Evolutionary conservation across 1,284 basidiomycete genomes (phyloP), one percentile per base, ranked within the genome.

Genomic region (Butyriboletus regius): DNA sequence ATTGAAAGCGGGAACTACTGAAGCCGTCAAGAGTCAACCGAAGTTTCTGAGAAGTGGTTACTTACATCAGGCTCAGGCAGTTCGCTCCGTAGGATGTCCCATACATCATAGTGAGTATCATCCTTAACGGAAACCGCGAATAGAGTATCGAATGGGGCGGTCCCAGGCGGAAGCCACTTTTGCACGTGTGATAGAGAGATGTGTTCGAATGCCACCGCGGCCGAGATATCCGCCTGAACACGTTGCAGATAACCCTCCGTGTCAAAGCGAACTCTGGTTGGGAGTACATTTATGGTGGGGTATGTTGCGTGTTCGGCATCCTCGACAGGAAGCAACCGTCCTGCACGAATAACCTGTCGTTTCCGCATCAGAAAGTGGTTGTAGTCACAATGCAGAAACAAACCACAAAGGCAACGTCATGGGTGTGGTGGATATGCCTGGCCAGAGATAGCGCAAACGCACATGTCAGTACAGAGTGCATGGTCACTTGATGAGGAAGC

Each of bases 341-440:
- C 76, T 29, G 76, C 74, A 22, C 75, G 73, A 40, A 78, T 72
- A 20, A 74, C 67, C 76, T 78, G 43, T 42, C 28, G 5, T 15
- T 31, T 44, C n/a, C 22, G 18, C 15, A 33, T 54, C 14, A 53
- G 35, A 44, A 22, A 53, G 26, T 15, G n/a, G 18, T 31, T 10
- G 34, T 22, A 8, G 14, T 28, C 36, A 42, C 28, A 35, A 18
- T 32, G 18, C 8, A 50, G 12, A 57, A 43, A 68, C 73, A 28
- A 52, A 76, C 75, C 46, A 75, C 75, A 51, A 77, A 76, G 12
- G 67, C 61, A 34, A 76, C 64, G 54, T 77, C 75, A 33, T 64
- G 50, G 8, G 54, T 50, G 5, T 50, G 54, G 29, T 64, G 62
- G 14, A 70, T 20, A 37, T 59, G 50, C 41, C 49, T 60, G 31